These are phyloP conservation scores for Baorangia bicolor DNA, from an alignment of 768 basidiomycete genomes.

Conservation along the genomic window DNA sequence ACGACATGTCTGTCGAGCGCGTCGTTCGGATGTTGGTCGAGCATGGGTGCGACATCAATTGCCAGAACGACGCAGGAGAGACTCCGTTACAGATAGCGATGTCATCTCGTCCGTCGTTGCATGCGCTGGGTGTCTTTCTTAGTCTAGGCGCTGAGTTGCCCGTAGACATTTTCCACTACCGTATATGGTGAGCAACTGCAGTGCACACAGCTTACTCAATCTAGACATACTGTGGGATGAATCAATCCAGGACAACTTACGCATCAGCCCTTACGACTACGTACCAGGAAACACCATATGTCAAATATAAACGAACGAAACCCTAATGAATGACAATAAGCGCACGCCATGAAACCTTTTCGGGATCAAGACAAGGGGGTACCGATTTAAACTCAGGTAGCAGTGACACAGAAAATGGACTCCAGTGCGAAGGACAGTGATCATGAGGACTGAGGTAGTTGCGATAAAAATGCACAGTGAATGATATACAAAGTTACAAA, in stretches of 20 bases:
- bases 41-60: not conserved
- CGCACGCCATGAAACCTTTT: not conserved
- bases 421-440: too few species aligned
- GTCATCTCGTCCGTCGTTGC: not conserved
- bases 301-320: not conserved
- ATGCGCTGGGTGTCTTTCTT: not conserved
- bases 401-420: not conserved
- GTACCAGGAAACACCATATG: not conserved
- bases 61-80: not conserved
- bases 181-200: not conserved
- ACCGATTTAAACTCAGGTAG: not conserved
- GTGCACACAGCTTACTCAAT: not conserved
- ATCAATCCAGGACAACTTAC: not conserved
- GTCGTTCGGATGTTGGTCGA: not conserved
- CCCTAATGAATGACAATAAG: not conserved
- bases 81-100: not conserved
- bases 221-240: not conserved
- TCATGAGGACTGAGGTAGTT: not conserved
- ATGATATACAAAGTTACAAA: constrained; percentile 11
- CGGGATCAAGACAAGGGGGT: not conserved
- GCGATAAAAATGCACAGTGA: not conserved
- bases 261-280: not conserved
- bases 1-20: too few species aligned
- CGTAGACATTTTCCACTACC: not conserved
- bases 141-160: not conserved